Evolutionary conservation across 106 monocot genomes (phyloP).

Genomic region (Dendrobium chrysotoxum): DNA sequence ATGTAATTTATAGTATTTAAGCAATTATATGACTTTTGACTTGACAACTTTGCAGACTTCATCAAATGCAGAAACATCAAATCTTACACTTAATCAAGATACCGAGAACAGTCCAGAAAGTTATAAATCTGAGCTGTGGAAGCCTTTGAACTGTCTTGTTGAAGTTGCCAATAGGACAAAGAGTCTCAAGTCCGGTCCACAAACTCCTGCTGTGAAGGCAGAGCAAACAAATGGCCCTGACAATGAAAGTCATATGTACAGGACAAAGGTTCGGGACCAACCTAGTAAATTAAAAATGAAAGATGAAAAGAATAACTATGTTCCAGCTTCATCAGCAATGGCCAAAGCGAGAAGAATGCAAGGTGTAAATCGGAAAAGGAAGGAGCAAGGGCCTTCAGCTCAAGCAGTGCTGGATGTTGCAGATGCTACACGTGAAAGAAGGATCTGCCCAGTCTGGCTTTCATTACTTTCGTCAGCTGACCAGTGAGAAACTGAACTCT

Average conservation of each 20-base stretch:
- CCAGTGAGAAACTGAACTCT: conserved; percentile 35
- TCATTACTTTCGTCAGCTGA: conserved; percentile 55
- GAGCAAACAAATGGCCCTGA: conserved; percentile 31
- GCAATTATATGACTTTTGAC: not conserved
- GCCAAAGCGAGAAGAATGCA: conserved; percentile 32
- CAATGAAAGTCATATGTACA: not conserved
- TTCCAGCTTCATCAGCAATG: conserved; percentile 12
- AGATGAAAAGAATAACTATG: conserved; percentile 38
- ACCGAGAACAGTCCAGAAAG: conserved; percentile 23
- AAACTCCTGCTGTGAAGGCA: conserved; percentile 32
- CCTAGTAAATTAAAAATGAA: conserved; percentile 30
- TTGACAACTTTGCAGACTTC: conserved; percentile 29
- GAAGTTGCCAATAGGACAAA: conserved; percentile 79
- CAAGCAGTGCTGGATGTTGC: conserved; percentile 44
- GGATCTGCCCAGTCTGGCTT: conserved; percentile 59
- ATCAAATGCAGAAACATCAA: conserved; percentile 44
- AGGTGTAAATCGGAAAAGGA: conserved; percentile 36
- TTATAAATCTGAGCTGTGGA: conserved; percentile 70
- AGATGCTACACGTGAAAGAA: conserved; percentile 37
- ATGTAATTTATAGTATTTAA: not conserved
- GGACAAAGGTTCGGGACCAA: conserved; percentile 19
- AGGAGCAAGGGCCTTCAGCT: conserved; percentile 32
- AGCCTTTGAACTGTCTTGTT: conserved; percentile 79
- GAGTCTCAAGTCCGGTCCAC: conserved; percentile 34
- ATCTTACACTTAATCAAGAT: conserved; percentile 24